phyloP scores from a whole-genome alignment of 1,139 yeast species.

The Debaryomyces sp. region DNA sequence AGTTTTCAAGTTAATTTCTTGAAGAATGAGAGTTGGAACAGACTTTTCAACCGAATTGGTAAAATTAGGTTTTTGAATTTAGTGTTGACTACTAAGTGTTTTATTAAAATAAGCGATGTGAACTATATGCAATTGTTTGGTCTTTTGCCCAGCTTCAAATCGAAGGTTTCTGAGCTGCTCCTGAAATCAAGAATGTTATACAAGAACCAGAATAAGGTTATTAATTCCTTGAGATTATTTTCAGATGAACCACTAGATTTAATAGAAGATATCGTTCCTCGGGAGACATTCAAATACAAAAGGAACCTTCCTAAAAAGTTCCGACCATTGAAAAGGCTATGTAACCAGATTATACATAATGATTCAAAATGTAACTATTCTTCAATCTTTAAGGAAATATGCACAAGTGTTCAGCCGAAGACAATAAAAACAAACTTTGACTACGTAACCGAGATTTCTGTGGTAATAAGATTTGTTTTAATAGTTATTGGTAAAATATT shows the following conservation, averaged over 20 bases:
- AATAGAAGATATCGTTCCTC: constrained; percentile 7
- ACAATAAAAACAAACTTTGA: constrained; percentile 17
- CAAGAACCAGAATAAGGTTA: constrained; percentile 5
- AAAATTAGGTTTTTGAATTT: constrained; percentile 29
- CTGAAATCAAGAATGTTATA: constrained; percentile 16
- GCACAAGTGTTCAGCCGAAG: constrained; percentile 13
- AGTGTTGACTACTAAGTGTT: constrained; percentile 32
- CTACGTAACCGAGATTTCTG: constrained; percentile 23
- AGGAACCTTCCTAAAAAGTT: constrained; percentile 25
- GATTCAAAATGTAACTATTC: constrained; percentile 29
- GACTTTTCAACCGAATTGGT: constrained; percentile 36
- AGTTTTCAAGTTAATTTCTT: constrained; percentile 31
- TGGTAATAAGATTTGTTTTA: constrained; percentile 44
- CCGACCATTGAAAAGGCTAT: constrained; percentile 18
- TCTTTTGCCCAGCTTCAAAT: constrained; percentile 9
- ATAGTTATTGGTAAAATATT: constrained; percentile 49
- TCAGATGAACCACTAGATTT: constrained; percentile 5
- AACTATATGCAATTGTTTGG: constrained; percentile 42
- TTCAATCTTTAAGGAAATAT: constrained; percentile 26
- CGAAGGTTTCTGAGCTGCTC: not conserved
- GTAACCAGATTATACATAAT: constrained; percentile 20
- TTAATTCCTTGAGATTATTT: constrained; percentile 1
- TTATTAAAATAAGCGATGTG: constrained; percentile 15
- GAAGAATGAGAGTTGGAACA: constrained; percentile 40
- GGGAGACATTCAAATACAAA: not conserved